These are phyloP conservation scores for Solanum raphanifolium DNA, from an alignment of 257 asterid genomes.

Conservation along the genomic window DNA sequence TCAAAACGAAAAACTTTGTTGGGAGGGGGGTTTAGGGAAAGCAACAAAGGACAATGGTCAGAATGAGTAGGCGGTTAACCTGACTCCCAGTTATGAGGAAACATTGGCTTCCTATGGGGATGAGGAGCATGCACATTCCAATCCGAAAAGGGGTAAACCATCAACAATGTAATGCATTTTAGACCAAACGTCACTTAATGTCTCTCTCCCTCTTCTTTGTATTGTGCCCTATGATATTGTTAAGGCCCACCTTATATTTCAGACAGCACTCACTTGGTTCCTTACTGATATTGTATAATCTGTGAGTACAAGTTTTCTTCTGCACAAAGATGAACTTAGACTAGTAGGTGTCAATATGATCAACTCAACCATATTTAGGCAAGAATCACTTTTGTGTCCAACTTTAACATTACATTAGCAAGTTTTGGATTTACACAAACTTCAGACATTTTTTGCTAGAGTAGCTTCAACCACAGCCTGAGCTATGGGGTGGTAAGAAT, in stretches of 20 bases:
- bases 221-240: background rate
- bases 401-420: background rate
- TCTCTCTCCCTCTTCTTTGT: background rate
- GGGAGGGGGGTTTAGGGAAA: too few relatives aligned
- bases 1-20: too few relatives aligned
- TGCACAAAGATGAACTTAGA: background rate
- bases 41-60: too few relatives aligned
- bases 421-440: background rate
- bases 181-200: background rate
- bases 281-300: background rate
- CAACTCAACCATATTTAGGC: background rate
- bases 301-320: background rate
- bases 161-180: too few relatives aligned
- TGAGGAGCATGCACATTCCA: too few relatives aligned
- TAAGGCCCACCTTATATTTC: background rate
- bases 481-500: constrained; percentile 86
- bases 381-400: background rate
- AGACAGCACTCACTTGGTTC: background rate
- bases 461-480: constrained; percentile 81
- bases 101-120: too few relatives aligned
- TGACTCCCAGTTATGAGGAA: too few relatives aligned
- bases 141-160: too few relatives aligned
- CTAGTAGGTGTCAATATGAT: background rate
- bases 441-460: constrained; percentile 46
- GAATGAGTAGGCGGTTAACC: too few relatives aligned